phyloP scores from a whole-genome alignment of 2,329 filamentous ascomycete genomes.

The Gremmenia infestans region DNA sequence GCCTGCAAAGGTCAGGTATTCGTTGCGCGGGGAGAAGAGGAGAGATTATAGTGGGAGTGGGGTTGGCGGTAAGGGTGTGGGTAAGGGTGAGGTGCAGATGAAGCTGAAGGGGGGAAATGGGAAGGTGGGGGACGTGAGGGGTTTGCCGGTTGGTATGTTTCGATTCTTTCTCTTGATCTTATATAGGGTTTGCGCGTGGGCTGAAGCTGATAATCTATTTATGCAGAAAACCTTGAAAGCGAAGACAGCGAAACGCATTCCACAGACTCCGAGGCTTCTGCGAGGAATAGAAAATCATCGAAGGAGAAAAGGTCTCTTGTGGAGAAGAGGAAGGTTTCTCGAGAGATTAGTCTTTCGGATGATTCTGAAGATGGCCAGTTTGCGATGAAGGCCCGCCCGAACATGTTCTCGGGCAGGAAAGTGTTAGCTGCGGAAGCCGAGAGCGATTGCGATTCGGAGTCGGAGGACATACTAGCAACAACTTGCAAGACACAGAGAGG shows the following conservation, averaged over 20 bases:
- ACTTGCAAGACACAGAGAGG: not conserved
- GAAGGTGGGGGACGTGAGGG: not conserved
- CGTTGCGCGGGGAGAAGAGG: constrained; percentile 1
- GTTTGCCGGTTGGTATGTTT: not conserved
- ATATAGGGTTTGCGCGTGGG: too few relatives aligned
- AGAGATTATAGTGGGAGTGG: not conserved
- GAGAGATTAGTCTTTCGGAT: not conserved
- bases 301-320: not conserved
- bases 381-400: not conserved
- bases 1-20: constrained; percentile 25
- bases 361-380: not conserved
- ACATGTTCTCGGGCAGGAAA: not conserved
- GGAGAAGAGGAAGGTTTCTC: not conserved
- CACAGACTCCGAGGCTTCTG: not conserved
- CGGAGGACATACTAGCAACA: not conserved
- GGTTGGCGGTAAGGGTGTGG: not conserved
- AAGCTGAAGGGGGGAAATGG: not conserved
- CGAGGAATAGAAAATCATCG: not conserved
- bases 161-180: too few relatives aligned
- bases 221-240: not conserved
- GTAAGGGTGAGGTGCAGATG: too few relatives aligned
- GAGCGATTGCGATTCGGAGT: not conserved
- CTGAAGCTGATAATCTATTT: not conserved
- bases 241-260: not conserved
- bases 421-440: not conserved